Evolutionary conservation across 73 alveolate genomes (phyloP).

Genomic region (Diophrys appendiculata): DNA sequence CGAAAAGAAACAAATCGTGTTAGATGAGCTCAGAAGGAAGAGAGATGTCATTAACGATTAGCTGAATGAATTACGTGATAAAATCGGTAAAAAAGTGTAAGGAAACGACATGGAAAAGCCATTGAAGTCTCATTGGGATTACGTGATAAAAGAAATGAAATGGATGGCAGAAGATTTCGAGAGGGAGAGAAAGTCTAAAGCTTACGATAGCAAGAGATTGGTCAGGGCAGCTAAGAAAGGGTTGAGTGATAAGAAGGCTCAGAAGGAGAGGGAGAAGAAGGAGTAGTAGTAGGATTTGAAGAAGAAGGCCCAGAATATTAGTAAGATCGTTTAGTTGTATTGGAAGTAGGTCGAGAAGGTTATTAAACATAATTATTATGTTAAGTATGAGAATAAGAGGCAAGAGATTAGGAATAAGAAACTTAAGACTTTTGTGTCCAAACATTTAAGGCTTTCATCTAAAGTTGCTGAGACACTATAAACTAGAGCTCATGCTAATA

Average conservation of each 20-base stretch:
- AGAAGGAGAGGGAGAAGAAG: conserved; percentile 52
- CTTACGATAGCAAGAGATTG: conserved; percentile 47
- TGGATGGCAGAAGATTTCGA: conserved; percentile 95
- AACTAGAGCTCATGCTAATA: too few species aligned
- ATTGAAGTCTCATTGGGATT: conserved; percentile 85
- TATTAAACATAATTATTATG: conserved; percentile 76
- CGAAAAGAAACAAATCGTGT: conserved; percentile 49
- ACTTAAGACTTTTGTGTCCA: conserved; percentile 76
- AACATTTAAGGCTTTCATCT: conserved; percentile 79
- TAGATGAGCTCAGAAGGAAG: conserved; percentile 17
- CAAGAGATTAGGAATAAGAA: conserved; percentile 73
- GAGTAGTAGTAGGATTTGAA: conserved; percentile 38
- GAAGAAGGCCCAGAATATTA: conserved; percentile 23
- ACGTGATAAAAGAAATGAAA: conserved; percentile 85
- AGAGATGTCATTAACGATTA: neutral
- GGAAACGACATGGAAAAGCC: conserved; percentile 46
- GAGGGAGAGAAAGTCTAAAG: conserved; percentile 79
- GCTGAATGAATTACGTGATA: neutral
- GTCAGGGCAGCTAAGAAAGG: conserved; percentile 63
- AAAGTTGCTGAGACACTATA: conserved; percentile 82
- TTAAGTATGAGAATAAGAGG: conserved; percentile 79
- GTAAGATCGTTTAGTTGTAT: conserved; percentile 73
- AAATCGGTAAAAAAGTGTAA: conserved; percentile 11
- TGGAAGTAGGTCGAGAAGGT: conserved; percentile 90
- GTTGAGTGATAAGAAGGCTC: conserved; percentile 42